phyloP scores from a whole-genome alignment of 2,329 filamentous ascomycete species.

The Claviceps pazoutovae region DNA sequence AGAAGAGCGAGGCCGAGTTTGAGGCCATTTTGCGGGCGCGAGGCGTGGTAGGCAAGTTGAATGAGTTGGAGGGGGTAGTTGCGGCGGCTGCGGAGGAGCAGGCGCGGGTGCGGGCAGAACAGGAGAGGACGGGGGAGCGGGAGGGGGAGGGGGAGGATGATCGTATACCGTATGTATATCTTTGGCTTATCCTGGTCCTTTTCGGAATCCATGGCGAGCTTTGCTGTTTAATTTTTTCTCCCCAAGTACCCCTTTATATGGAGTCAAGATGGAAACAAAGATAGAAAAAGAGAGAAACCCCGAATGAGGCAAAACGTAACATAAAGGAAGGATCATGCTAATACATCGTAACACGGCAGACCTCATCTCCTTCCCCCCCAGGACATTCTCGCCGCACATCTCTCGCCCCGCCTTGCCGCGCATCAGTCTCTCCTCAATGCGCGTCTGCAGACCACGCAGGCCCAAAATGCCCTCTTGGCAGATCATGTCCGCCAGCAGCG shows the following conservation, averaged over 20 bases:
- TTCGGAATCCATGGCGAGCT: too few relatives aligned
- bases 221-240: neutral
- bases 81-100: constrained; percentile 28
- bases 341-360: constrained; percentile 13
- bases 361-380: constrained; percentile 43
- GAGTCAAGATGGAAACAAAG: too few relatives aligned
- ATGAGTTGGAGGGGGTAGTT: constrained; percentile 43
- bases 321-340: neutral
- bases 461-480: constrained; percentile 40
- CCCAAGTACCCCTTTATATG: constrained; percentile 13
- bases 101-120: constrained; percentile 5
- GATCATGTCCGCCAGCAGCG: constrained; percentile 39
- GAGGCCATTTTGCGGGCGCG: constrained; percentile 36
- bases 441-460: constrained; percentile 40
- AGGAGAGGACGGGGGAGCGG: neutral
- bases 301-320: neutral
- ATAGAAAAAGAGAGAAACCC: constrained; percentile 3
- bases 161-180: neutral
- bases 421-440: constrained; percentile 45
- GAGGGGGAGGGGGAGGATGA: too few relatives aligned
- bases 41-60: constrained; percentile 41
- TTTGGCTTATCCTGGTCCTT: too few relatives aligned
- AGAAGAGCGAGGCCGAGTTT: constrained; percentile 45
- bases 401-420: constrained; percentile 35
- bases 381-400: constrained; percentile 39